Percentiles rank a stretch among this genome's conserved stretches.
Evolutionary conservation across 2,329 filamentous ascomycete species (phyloP).

Genomic region (Ramichloridium luteum): DNA sequence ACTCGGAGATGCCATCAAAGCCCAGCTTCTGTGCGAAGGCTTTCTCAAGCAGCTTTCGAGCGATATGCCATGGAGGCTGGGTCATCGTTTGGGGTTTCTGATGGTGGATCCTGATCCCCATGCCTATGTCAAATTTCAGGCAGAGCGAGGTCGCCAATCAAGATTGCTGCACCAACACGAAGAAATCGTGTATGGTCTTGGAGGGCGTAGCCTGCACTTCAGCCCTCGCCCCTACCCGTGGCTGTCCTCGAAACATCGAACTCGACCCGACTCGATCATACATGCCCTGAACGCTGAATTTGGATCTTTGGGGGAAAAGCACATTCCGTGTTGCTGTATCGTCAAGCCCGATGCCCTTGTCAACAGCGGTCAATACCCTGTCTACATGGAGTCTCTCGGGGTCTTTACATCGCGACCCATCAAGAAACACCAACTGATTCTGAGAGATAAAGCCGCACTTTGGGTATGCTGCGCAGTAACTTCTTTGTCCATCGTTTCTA

Average conservation of each 20-base stretch:
- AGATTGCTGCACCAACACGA: too few relatives aligned
- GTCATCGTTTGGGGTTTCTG: slow-evolving; percentile 17
- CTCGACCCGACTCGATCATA: slow-evolving; percentile 7
- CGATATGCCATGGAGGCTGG: slow-evolving; percentile 11
- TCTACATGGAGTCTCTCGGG: slow-evolving; percentile 16
- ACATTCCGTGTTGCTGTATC: slow-evolving; percentile 9
- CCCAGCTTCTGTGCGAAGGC: slow-evolving; percentile 10
- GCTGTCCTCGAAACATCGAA: slow-evolving; percentile 12
- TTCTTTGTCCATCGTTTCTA: too few relatives aligned
- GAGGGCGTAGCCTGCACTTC: too few relatives aligned
- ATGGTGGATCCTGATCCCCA: slow-evolving; percentile 14
- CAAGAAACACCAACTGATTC: slow-evolving; percentile 6
- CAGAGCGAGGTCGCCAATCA: too few relatives aligned
- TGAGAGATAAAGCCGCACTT: slow-evolving; percentile 15
- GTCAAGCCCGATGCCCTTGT: slow-evolving; percentile 17
- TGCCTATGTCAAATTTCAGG: too few relatives aligned
- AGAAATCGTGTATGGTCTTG: too few relatives aligned
- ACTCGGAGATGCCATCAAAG: slow-evolving; percentile 18
- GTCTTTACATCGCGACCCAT: slow-evolving; percentile 19
- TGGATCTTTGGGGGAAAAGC: too few relatives aligned
- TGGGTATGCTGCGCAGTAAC: too few relatives aligned
- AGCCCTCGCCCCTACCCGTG: slow-evolving; percentile 18
- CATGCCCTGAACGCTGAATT: slow-evolving; percentile 11
- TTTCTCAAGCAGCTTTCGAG: slow-evolving; percentile 7
- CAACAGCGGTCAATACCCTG: slow-evolving; percentile 3